Evolutionary conservation across 257 asterid species (phyloP), one percentile per base, ranked within the genome.

Genomic region (Ballota nigra): DNA sequence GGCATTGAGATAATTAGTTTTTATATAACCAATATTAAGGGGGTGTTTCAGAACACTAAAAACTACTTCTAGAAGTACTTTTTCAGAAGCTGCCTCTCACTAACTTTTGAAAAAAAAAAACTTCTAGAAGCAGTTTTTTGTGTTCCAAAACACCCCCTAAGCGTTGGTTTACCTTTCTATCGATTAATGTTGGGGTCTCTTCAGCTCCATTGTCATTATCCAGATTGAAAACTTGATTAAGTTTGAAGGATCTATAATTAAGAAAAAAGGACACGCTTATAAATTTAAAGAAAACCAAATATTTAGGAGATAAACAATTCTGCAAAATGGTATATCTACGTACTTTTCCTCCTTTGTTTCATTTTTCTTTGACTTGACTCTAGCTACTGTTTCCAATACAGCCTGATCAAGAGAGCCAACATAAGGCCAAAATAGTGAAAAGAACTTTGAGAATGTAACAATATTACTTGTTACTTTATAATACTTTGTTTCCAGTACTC

Each of bases 141-240:
- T n/a, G n/a, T n/a, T n/a, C n/a, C n/a, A n/a, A n/a, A n/a, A n/a
- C 53, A 56, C 2, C 31, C 31, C 6, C 0, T 2, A 33, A 43
- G 19, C 12, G 72, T 22, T 40, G 67, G 57, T n/a, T 71, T 71
- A 95, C 99, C 99, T 89, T 92, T 77, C 98, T 88, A 81, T 95
- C 99, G 10, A 95, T 95, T 77, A 95, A 75, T 29, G 94, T 95
- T n/a, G 99, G 98, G 57, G 96, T 92, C 67, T 92, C 99, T 79
- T 95, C 99, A 49, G 93, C 97, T 66, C 96, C 99, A 68, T 95
- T 86, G 86, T 95, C 99, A 78, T 92, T 95, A 64, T 94, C 97
- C 85, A 93, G 83, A 77, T 91, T 89, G 83, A 95, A 95, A 71
- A 95, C 98, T 60, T 88, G 84, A 75, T 95, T 86, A 80, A 95